These are phyloP conservation scores for Lipomyces mesembrius DNA, from an alignment of 805 yeast species.

Conservation along the genomic window DNA sequence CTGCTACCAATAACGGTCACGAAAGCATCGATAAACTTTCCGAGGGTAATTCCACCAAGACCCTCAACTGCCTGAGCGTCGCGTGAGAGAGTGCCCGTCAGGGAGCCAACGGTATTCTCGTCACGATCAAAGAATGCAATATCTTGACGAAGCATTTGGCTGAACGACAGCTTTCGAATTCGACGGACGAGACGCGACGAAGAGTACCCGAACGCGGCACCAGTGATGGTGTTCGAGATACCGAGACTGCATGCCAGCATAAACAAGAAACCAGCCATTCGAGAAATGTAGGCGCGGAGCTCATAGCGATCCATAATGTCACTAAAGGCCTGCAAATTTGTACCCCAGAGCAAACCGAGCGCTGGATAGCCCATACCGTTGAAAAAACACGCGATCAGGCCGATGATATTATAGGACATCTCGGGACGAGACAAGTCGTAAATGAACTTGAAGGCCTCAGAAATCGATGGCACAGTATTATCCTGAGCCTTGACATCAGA, in stretches of 20 bases:
- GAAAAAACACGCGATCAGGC: conserved; percentile 31
- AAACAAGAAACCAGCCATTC: conserved; percentile 35
- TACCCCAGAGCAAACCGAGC: conserved; percentile 34
- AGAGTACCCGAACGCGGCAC: conserved; percentile 33
- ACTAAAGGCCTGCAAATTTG: conserved; percentile 22
- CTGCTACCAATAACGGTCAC: conserved; percentile 49
- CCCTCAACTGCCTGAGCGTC: conserved; percentile 44
- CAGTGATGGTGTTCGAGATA: conserved; percentile 28
- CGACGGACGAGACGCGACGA: conserved; percentile 38
- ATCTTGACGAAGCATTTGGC: conserved; percentile 42
- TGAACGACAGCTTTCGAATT: conserved; percentile 39
- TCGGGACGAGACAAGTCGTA: conserved; percentile 33
- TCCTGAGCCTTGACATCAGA: conserved; percentile 9
- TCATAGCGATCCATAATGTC: conserved; percentile 16
- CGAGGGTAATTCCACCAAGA: conserved; percentile 43
- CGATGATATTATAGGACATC: conserved; percentile 23
- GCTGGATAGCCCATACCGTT: conserved; percentile 35
- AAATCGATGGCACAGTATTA: conserved; percentile 16
- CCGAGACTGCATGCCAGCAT: conserved; percentile 33
- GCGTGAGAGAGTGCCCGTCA: conserved; percentile 41
- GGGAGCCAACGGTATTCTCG: conserved; percentile 41
- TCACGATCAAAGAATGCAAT: conserved; percentile 42
- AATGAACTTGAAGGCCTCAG: conserved; percentile 27
- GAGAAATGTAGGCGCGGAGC: conserved; percentile 24
- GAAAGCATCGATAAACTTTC: conserved; percentile 43